Evolutionary conservation across 371 early-diverging fungal species (phyloP).

Genomic region (Scutellospora calospora): DNA sequence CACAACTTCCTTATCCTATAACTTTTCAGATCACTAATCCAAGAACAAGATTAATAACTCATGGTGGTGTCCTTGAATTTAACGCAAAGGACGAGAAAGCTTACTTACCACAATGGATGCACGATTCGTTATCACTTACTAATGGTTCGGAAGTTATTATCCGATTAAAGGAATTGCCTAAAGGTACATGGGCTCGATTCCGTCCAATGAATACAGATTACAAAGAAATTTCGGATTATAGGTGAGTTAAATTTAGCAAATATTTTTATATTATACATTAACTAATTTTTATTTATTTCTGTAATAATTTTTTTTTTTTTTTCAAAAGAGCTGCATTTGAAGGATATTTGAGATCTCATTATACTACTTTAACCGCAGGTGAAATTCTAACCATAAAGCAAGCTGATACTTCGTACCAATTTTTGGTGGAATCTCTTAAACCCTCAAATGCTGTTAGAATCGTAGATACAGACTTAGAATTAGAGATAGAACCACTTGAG

Average conservation of each 20-base stretch:
- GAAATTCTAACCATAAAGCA: slow-evolving; percentile 71
- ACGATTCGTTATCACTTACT: slow-evolving; percentile 52
- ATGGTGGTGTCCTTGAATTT: slow-evolving; percentile 86
- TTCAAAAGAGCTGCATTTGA: slow-evolving; percentile 70
- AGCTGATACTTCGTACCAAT: slow-evolving; percentile 61
- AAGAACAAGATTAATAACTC: slow-evolving; percentile 54
- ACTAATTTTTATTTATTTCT: neutral
- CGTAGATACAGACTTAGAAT: slow-evolving; percentile 87
- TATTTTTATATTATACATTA: neutral
- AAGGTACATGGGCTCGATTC: slow-evolving; percentile 76
- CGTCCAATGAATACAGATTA: slow-evolving; percentile 68
- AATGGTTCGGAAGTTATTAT: slow-evolving; percentile 60
- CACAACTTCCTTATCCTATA: slow-evolving; percentile 69
- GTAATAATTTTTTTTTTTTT: neutral
- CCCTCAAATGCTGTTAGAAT: slow-evolving; percentile 72
- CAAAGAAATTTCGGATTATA: slow-evolving; percentile 71
- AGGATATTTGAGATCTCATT: slow-evolving; percentile 75
- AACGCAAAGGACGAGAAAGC: slow-evolving; percentile 62
- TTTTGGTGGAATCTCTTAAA: slow-evolving; percentile 74
- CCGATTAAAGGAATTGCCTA: slow-evolving; percentile 63
- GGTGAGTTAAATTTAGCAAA: slow-evolving; percentile 51
- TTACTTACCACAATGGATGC: slow-evolving; percentile 71
- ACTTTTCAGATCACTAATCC: slow-evolving; percentile 72
- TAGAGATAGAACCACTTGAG: slow-evolving; percentile 74
- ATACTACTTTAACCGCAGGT: slow-evolving; percentile 76